phyloP scores from a whole-genome alignment of 345 rosid genomes.

The Gynandropsis gynandra region DNA sequence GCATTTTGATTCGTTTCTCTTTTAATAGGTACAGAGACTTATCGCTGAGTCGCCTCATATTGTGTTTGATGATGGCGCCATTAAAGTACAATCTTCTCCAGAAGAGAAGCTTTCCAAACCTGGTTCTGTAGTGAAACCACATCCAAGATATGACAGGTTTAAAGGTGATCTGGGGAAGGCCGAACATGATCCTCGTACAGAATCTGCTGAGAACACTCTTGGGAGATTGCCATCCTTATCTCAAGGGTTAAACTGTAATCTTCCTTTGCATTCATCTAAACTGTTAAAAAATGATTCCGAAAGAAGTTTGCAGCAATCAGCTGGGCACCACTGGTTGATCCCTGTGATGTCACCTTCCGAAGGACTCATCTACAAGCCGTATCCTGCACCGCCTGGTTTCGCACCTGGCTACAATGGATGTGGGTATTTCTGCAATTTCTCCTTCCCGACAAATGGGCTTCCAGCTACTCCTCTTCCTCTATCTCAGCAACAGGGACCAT shows the following conservation, averaged over 20 bases:
- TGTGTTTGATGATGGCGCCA: constrained; percentile 31
- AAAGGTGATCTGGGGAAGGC: too few relatives aligned
- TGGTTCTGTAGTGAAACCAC: constrained; percentile 25
- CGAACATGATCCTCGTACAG: constrained; percentile 15
- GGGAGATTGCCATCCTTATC: not conserved
- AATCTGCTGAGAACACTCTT: not conserved
- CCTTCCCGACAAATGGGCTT: constrained; percentile 35
- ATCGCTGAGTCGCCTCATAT: constrained; percentile 47
- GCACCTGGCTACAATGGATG: too few relatives aligned
- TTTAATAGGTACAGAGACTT: constrained; percentile 45
- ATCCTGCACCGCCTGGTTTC: constrained; percentile 33
- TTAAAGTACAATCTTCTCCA: constrained; percentile 30
- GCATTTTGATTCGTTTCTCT: not conserved
- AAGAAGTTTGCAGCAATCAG: constrained; percentile 31
- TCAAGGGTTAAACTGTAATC: not conserved
- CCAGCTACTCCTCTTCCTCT: constrained; percentile 26
- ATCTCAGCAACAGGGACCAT: constrained; percentile 20
- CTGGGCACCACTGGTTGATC: constrained; percentile 50
- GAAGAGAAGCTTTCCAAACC: constrained; percentile 24
- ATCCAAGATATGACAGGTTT: too few relatives aligned
- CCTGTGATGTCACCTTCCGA: constrained; percentile 68
- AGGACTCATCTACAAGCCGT: constrained; percentile 65
- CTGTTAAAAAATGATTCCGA: not conserved
- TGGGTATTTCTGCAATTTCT: constrained; percentile 15
- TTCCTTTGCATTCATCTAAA: constrained; percentile 20